phyloP scores from a whole-genome alignment of 1,284 basidiomycete species.

The Schizopora paradoxa region DNA sequence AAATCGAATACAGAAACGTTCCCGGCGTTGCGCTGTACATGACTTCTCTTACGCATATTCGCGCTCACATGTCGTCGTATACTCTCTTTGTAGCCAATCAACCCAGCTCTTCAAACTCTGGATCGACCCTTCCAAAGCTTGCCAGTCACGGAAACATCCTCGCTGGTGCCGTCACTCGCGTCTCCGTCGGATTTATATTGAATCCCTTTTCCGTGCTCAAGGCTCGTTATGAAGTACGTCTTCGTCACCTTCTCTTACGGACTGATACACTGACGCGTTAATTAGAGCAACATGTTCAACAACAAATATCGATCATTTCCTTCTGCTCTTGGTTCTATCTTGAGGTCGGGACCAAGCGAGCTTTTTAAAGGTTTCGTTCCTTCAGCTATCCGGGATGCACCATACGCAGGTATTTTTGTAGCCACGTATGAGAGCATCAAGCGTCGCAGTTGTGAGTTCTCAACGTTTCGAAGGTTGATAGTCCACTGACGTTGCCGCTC shows the following conservation, averaged over 20 bases:
- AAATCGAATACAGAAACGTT: constrained; percentile 61
- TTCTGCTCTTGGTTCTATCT: constrained; percentile 57
- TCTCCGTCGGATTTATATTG: constrained; percentile 81
- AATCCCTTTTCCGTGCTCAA: constrained; percentile 96
- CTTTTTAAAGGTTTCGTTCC: constrained; percentile 87
- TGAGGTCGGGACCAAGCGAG: constrained; percentile 72
- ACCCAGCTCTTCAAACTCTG: constrained; percentile 23
- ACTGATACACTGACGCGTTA: constrained; percentile 2
- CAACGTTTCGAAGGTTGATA: constrained; percentile 20
- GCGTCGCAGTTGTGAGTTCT: constrained; percentile 51
- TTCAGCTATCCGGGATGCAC: constrained; percentile 89
- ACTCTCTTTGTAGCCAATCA: constrained; percentile 44
- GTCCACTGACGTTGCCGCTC: constrained; percentile 19
- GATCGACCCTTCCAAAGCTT: constrained; percentile 72
- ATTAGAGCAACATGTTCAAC: constrained; percentile 73
- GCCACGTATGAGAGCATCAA: constrained; percentile 89
- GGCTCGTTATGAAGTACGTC: constrained; percentile 84
- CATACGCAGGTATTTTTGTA: constrained; percentile 92
- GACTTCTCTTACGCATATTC: constrained; percentile 77
- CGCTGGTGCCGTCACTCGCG: constrained; percentile 83
- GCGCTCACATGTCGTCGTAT: constrained; percentile 63
- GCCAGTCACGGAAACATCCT: constrained; percentile 81
- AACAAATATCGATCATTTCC: constrained; percentile 57
- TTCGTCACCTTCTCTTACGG: neutral
- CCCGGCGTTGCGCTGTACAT: constrained; percentile 93